Percentiles rank a stretch among this genome's conserved stretches.
These are phyloP conservation scores for Kentomonas sorsogonicus DNA, from an alignment of 208 protist genomes.

Conservation along the genomic window DNA sequence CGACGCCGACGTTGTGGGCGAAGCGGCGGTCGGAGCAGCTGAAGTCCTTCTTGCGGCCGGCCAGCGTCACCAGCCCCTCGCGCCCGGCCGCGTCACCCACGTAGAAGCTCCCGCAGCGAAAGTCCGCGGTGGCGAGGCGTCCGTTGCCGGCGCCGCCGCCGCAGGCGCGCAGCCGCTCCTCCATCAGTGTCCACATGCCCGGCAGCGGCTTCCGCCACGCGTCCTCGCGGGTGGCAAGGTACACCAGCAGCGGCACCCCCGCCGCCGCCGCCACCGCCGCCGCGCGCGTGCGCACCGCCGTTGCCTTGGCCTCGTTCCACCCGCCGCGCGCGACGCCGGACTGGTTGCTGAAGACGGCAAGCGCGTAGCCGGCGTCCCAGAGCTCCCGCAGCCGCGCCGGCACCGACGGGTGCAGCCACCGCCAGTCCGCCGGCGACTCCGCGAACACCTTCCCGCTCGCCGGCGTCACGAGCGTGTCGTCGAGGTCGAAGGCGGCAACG, in stretches of 20 bases:
- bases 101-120: slow-evolving; percentile 67
- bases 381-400: slow-evolving; percentile 37
- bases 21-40: slow-evolving; percentile 88
- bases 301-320: slow-evolving; percentile 51
- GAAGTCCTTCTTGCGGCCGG: slow-evolving; percentile 88
- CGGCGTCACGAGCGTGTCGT: slow-evolving; percentile 68
- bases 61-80: slow-evolving; percentile 30
- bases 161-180: slow-evolving; percentile 27
- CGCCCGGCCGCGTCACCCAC: slow-evolving; percentile 92
- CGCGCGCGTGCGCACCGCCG: slow-evolving; percentile 44
- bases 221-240: slow-evolving; percentile 72
- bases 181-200: slow-evolving; percentile 82
- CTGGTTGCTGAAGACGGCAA: slow-evolving; percentile 93
- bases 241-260: slow-evolving; percentile 62
- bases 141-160: background rate
- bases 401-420: slow-evolving; percentile 45
- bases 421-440: slow-evolving; percentile 60
- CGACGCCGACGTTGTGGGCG: slow-evolving; percentile 72
- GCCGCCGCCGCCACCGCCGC: slow-evolving; percentile 28
- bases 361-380: slow-evolving; percentile 53
- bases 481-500: slow-evolving; percentile 72
- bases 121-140: slow-evolving; percentile 9
- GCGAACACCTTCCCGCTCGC: slow-evolving; percentile 52
- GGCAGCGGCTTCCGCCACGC: slow-evolving; percentile 85
- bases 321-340: slow-evolving; percentile 58